Conservation (phyloP, 352 stramenopile species). For the Phytophthora crassamura region DNA sequence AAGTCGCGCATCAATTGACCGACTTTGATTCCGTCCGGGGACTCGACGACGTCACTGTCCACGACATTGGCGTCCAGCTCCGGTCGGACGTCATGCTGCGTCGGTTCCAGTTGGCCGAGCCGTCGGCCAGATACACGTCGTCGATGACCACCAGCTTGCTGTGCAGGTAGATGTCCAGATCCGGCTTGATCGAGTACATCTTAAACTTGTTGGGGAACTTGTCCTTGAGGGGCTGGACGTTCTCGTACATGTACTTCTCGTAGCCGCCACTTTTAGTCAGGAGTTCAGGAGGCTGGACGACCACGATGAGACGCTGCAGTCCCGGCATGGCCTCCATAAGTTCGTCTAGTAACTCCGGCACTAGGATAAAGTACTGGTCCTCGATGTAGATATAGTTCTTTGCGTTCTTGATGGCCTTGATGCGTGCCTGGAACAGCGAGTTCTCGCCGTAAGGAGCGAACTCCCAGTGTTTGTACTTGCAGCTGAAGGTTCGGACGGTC, state of each 20-base stretch:
- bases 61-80: constrained; percentile 60
- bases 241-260: constrained; percentile 59
- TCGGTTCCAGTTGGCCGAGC: constrained; percentile 70
- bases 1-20: constrained; percentile 49
- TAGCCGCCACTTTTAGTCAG: constrained; percentile 39
- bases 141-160: constrained; percentile 62
- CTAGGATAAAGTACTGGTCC: constrained; percentile 70
- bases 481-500: constrained; percentile 67
- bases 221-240: constrained; percentile 43
- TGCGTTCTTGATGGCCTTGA: constrained; percentile 62
- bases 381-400: constrained; percentile 78
- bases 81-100: constrained; percentile 68
- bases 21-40: constrained; percentile 39
- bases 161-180: constrained; percentile 56
- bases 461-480: constrained; percentile 49
- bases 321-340: constrained; percentile 48
- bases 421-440: constrained; percentile 49
- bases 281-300: constrained; percentile 41
- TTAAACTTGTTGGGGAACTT: constrained; percentile 60
- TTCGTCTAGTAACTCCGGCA: constrained; percentile 48
- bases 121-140: constrained; percentile 57
- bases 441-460: constrained; percentile 57
- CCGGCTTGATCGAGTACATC: constrained; percentile 45
- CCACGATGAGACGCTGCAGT: constrained; percentile 56
- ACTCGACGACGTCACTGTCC: constrained; percentile 34